Percentiles rank a stretch among this genome's conserved stretches.
These are phyloP conservation scores for Fragaria vesca DNA, from an alignment of 306 rosid genomes.

Conservation along the genomic window DNA sequence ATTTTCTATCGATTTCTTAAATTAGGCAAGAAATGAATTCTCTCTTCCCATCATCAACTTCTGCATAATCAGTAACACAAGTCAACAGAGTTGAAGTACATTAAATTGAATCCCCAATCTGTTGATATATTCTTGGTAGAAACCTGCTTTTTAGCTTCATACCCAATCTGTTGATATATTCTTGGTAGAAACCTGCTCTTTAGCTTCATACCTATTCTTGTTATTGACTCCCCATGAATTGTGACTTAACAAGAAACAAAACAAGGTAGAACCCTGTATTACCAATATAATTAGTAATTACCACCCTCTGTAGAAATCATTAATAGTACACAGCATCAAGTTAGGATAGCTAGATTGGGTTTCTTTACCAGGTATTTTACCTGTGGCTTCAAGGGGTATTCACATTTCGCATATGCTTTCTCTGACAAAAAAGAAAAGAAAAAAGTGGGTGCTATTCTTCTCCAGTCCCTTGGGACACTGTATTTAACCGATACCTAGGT, in stretches of 20 bases:
- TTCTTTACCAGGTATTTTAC: background rate
- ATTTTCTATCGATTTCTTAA: background rate
- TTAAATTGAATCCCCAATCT: background rate
- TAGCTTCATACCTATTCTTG: background rate
- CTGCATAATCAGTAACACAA: background rate
- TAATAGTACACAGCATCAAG: background rate
- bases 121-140: background rate
- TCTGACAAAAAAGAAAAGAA: background rate
- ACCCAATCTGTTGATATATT: background rate
- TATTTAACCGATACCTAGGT: background rate
- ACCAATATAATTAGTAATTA: too few species aligned
- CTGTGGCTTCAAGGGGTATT: too few species aligned
- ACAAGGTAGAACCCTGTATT: background rate
- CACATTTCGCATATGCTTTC: background rate
- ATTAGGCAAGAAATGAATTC: background rate
- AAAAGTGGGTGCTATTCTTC: background rate
- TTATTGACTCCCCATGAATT: background rate
- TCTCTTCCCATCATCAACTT: background rate
- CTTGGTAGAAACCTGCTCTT: background rate
- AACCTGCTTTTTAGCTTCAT: background rate
- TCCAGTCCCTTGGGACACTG: background rate
- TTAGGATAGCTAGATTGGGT: background rate
- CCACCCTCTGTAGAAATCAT: background rate
- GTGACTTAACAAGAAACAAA: background rate
- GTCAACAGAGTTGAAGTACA: constrained; percentile 1